Evolutionary conservation across 371 early-diverging fungal species (phyloP).

Genomic region (Rhizopus delemar): DNA sequence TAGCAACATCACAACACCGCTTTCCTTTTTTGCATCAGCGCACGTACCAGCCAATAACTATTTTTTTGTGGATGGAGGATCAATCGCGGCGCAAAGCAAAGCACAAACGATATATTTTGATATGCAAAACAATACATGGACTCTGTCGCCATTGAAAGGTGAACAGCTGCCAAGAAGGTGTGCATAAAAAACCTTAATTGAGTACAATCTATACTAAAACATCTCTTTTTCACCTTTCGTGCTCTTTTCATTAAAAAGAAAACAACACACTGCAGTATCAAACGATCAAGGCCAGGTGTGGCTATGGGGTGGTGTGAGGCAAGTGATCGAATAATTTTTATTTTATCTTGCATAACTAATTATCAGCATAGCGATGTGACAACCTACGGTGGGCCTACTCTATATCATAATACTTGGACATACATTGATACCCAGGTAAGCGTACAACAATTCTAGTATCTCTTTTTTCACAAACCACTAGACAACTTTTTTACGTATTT

Average conservation of each 20-base stretch:
- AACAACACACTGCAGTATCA: conserved; percentile 34
- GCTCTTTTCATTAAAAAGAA: conserved; percentile 10
- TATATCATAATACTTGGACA: conserved; percentile 34
- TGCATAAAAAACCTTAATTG: neutral
- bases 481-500: neutral
- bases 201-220: neutral
- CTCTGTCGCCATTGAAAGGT: conserved; percentile 11
- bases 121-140: conserved; percentile 17
- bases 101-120: conserved; percentile 22
- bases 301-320: conserved; percentile 50
- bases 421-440: conserved; percentile 35
- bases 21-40: conserved; percentile 29
- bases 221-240: neutral
- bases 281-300: conserved; percentile 38
- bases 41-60: conserved; percentile 18
- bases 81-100: conserved; percentile 1
- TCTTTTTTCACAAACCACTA: too few species aligned
- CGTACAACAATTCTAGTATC: neutral
- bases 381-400: conserved; percentile 14
- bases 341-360: neutral
- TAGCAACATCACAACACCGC: conserved; percentile 7
- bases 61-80: conserved; percentile 34
- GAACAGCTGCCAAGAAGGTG: conserved; percentile 12
- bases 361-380: conserved; percentile 8
- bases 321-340: neutral